Percentiles rank a stretch among this genome's conserved stretches.
These are phyloP conservation scores for Colletotrichum sp. DNA, from an alignment of 2,329 filamentous ascomycete species.

Conservation along the genomic window DNA sequence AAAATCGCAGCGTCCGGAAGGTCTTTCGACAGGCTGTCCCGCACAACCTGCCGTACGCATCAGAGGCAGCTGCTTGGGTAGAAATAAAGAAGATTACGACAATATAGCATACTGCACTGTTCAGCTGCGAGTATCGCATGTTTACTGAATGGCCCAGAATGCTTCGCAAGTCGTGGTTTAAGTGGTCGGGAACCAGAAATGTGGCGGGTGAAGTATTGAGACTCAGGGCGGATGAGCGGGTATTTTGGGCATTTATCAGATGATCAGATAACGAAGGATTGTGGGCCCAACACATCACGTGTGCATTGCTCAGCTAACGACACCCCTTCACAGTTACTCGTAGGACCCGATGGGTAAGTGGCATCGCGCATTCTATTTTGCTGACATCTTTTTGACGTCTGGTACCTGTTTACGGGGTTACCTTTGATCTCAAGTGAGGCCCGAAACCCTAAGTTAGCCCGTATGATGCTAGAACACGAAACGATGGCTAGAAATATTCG, in stretches of 20 bases:
- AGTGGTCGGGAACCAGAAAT: neutral
- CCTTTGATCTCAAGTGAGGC: neutral
- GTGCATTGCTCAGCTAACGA: conserved; percentile 48
- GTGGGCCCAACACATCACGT: neutral
- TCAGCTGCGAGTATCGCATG: neutral
- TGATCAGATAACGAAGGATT: neutral
- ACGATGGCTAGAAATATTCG: neutral
- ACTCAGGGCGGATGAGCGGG: neutral
- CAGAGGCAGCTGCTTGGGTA: neutral
- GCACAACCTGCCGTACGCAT: neutral
- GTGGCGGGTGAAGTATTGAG: neutral
- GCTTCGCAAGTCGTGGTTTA: neutral
- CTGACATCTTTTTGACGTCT: neutral
- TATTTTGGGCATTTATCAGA: neutral
- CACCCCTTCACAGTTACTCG: neutral
- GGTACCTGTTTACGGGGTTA: neutral
- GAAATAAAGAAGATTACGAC: neutral
- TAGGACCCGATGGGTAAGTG: neutral
- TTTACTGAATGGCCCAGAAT: neutral
- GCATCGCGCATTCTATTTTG: neutral
- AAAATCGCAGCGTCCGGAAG: neutral
- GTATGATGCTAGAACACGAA: neutral
- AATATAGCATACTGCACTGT: too few species aligned
- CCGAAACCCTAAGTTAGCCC: neutral
- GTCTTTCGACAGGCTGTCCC: neutral